Percentiles rank a stretch among this genome's conserved stretches.
Conservation (phyloP, 176 grass and related monocot species). For the Aechmea fasciata region DNA sequence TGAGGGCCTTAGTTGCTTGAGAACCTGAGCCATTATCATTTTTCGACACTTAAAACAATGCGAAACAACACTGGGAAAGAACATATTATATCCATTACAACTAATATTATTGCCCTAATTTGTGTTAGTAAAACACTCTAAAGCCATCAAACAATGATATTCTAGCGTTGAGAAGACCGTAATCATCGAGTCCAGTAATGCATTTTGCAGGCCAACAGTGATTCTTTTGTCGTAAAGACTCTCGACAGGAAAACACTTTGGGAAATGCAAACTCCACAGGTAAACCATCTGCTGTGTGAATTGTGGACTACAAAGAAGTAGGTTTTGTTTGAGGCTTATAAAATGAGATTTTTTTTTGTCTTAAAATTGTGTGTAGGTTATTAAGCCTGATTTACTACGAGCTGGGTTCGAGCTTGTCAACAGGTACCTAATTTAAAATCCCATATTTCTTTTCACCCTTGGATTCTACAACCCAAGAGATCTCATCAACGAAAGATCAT, state of each 20-base stretch:
- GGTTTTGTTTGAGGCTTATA: background rate
- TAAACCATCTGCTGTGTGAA: slow-evolving; percentile 16
- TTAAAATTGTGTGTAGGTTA: slow-evolving; percentile 45
- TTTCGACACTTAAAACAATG: too few relatives aligned
- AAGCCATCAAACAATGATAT: too few relatives aligned
- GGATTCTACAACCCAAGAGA: background rate
- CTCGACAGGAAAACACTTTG: slow-evolving; percentile 93
- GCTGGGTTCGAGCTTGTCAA: slow-evolving; percentile 91
- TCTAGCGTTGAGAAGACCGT: background rate
- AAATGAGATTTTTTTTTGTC: background rate
- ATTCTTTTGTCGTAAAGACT: slow-evolving; percentile 86
- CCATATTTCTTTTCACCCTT: background rate
- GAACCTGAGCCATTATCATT: too few relatives aligned
- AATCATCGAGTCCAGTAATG: background rate
- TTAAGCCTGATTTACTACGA: slow-evolving; percentile 64
- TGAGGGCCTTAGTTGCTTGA: too few relatives aligned
- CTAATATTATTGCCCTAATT: too few relatives aligned
- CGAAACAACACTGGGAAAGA: too few relatives aligned
- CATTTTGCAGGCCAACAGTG: slow-evolving; percentile 46
- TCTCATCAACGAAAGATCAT: background rate
- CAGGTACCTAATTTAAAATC: slow-evolving; percentile 25
- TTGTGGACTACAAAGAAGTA: background rate
- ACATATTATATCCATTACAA: too few relatives aligned
- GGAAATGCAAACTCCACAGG: slow-evolving; percentile 99
- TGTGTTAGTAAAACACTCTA: too few relatives aligned